phyloP scores from a whole-genome alignment of 2,329 filamentous ascomycete genomes.

The Bretziella fagacearum region DNA sequence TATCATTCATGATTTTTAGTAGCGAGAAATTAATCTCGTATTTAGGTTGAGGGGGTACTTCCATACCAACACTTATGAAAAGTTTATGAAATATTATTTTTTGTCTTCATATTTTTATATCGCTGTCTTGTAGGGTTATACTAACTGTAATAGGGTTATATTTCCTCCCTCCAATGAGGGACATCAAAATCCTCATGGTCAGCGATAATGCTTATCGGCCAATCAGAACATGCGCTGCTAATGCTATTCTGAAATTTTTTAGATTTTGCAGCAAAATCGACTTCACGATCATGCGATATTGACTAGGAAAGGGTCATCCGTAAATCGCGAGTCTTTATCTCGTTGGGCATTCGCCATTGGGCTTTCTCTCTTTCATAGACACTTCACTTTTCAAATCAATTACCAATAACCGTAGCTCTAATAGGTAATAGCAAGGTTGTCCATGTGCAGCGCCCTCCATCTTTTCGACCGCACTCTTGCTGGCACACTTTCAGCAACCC shows the following conservation, averaged over 20 bases:
- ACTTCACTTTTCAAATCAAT: not conserved
- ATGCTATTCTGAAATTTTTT: slow-evolving; percentile 7
- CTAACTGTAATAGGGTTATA: not conserved
- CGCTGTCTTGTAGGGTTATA: slow-evolving; percentile 8
- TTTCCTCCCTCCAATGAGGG: slow-evolving; percentile 3
- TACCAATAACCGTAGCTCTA: not conserved
- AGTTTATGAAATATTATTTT: no score
- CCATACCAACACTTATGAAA: no score
- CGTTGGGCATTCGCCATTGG: not conserved
- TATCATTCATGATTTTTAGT: no score
- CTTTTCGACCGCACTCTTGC: slow-evolving; percentile 4
- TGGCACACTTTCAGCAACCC: not conserved
- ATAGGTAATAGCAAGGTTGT: not conserved
- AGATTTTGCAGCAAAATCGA: not conserved
- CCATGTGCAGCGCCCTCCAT: slow-evolving; percentile 4
- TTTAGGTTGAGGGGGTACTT: no score
- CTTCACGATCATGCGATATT: not conserved
- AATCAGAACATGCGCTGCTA: slow-evolving; percentile 8
- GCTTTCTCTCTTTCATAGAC: not conserved
- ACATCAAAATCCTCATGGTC: not conserved
- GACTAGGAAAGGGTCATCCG: not conserved
- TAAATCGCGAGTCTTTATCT: not conserved
- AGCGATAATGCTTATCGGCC: slow-evolving; percentile 5
- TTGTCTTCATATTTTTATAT: no score
- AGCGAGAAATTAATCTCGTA: no score